Evolutionary conservation across 768 basidiomycete species (phyloP), one percentile per base, ranked within the genome.

Genomic region (Thelephora aurantiotincta): DNA sequence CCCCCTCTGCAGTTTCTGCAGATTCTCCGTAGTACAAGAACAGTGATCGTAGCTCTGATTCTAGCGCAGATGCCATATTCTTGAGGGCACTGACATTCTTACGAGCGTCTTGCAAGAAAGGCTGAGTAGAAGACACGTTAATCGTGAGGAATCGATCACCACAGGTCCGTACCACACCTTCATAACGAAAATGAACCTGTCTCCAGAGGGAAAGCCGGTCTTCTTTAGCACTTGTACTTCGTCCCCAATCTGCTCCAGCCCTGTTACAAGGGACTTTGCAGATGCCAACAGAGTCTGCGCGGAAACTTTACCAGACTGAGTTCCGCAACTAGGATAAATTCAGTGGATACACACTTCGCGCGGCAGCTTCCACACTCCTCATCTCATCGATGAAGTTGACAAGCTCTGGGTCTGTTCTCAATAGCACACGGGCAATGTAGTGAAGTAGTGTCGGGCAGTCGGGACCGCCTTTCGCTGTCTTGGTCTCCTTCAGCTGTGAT

Each of bases 401-500:
- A 11, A 88, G 59, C 0, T 70, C 65, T 0, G 82, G 73, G 57
- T 92, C 80, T 5, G 71, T 72, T 26, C 80, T 73, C 48, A 85
- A 55, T 13, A 94, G 68, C 5, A 85, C 72, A 43, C 75, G 73
- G 11, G 86, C 88, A n/a, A 94, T 60, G 58, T 90, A 94, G 60
- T 94, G 92, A 11, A 96, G 69, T n/a, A 97, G 66, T 0, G 90
- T 94, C 0, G 91, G 89, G 53, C 88, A 93, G 6, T 77, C 77
- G 0, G 75, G 44, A 0, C 75, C 74, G 0, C 74, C 75, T 48
- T 75, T 80, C 0, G 74, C 77, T 0, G 87, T 85, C 63, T 77
- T 87, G 6, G 82, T 91, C 54, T 92, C 89, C 57, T 78, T 82
- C 65, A 91, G 63, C 91, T 94, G 51, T 30, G 18, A 43, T 11